Evolutionary conservation across 495 filamentous ascomycete species (phyloP).

Genomic region (Penicillium waksmanii): DNA sequence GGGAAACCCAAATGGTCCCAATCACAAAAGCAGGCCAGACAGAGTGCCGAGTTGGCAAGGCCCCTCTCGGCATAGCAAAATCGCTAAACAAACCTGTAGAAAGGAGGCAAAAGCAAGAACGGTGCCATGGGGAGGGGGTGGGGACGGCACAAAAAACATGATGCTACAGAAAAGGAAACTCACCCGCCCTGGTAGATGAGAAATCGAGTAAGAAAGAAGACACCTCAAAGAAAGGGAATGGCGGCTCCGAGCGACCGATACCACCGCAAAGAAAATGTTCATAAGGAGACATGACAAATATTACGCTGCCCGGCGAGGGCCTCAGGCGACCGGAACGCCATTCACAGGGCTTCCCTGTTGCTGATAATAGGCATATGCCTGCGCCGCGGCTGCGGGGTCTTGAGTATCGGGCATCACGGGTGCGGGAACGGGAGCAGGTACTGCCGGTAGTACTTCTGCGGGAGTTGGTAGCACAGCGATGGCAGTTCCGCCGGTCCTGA

Average conservation of each 20-base stretch:
- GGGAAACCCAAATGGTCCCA: constrained; percentile 15
- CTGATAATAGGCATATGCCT: constrained; percentile 47
- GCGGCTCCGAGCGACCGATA: constrained; percentile 9
- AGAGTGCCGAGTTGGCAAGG: neutral
- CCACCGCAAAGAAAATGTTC: constrained; percentile 15
- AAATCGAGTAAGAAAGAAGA: constrained; percentile 14
- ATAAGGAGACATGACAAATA: constrained; percentile 21
- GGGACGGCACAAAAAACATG: constrained; percentile 22
- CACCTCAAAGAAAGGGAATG: constrained; percentile 9
- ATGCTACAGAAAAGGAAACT: constrained; percentile 38
- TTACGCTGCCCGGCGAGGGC: constrained; percentile 6
- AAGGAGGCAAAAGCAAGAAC: constrained; percentile 16
- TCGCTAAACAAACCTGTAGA: constrained; percentile 35
- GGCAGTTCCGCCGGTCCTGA: constrained; percentile 37
- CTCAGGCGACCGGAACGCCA: constrained; percentile 28
- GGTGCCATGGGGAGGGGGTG: constrained; percentile 12
- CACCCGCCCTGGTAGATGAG: constrained; percentile 30
- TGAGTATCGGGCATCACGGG: constrained; percentile 13
- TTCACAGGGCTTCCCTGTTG: constrained; percentile 45
- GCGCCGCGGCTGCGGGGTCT: constrained; percentile 29
- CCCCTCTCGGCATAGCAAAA: constrained; percentile 18
- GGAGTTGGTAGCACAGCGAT: constrained; percentile 13
- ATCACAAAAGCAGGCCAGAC: constrained; percentile 6
- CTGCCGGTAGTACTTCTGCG: constrained; percentile 18
- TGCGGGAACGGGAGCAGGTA: constrained; percentile 12